These are phyloP conservation scores for Thelonectria blattea DNA, from an alignment of 2,329 filamentous ascomycete species.

Conservation along the genomic window DNA sequence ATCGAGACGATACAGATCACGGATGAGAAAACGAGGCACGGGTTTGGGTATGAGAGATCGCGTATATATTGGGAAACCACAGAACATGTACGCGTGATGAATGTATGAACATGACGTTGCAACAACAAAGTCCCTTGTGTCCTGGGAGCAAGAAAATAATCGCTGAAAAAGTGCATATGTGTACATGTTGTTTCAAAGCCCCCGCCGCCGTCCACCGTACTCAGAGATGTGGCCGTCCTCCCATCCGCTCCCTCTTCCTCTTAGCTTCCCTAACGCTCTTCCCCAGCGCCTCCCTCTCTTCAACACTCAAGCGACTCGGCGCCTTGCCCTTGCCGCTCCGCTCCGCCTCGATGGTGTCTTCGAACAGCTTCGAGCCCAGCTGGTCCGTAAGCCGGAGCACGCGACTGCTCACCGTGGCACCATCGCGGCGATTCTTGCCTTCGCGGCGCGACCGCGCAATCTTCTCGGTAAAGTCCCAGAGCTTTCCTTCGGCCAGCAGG, in stretches of 20 bases:
- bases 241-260: conserved; percentile 53
- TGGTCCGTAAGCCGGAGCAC: conserved; percentile 79
- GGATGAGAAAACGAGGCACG: not conserved
- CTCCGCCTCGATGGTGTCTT: conserved; percentile 53
- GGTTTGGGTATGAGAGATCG: not conserved
- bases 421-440: conserved; percentile 95
- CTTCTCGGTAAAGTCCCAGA: conserved; percentile 92
- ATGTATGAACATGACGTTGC: conserved; percentile 3
- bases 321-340: conserved; percentile 44
- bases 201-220: not conserved
- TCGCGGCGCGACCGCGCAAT: conserved; percentile 85
- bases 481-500: conserved; percentile 72
- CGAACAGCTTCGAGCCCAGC: conserved; percentile 74
- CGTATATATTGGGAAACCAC: not conserved
- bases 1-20: not conserved
- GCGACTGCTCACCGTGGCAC: conserved; percentile 82
- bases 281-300: conserved; percentile 55
- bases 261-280: conserved; percentile 53
- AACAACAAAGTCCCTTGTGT: not conserved
- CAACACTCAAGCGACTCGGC: conserved; percentile 53
- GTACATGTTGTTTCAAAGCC: conserved; percentile 15
- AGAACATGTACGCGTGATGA: conserved; percentile 7
- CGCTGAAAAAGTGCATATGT: conserved; percentile 17
- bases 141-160: conserved; percentile 1
- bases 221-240: conserved; percentile 58